phyloP scores from a whole-genome alignment of 2,329 filamentous ascomycete species.

The Colletotrichum sp. region DNA sequence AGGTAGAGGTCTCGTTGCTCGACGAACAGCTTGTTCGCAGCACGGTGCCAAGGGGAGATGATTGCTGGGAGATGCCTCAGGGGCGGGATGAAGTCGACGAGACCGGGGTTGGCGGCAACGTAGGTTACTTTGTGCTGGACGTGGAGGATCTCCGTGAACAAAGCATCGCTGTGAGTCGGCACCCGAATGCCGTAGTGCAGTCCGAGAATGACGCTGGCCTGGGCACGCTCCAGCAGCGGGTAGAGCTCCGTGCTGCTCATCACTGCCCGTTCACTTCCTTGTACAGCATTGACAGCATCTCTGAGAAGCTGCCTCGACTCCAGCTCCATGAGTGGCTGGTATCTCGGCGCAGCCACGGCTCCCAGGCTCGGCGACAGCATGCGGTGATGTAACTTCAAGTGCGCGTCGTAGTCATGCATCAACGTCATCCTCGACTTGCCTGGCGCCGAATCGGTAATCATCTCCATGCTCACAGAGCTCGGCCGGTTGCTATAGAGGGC shows the following conservation, averaged over 20 bases:
- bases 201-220: constrained; percentile 39
- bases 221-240: constrained; percentile 36
- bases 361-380: constrained; percentile 39
- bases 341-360: constrained; percentile 32
- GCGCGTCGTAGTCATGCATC: constrained; percentile 37
- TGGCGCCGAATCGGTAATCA: constrained; percentile 24
- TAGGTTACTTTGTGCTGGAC: constrained; percentile 30
- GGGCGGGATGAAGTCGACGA: constrained; percentile 45
- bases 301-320: constrained; percentile 48
- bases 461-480: constrained; percentile 25
- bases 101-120: constrained; percentile 27
- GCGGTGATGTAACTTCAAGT: constrained; percentile 41
- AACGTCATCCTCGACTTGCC: constrained; percentile 23
- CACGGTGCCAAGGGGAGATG: constrained; percentile 38
- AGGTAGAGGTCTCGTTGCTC: constrained; percentile 29
- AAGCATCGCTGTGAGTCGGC: constrained; percentile 25
- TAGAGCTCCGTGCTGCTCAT: constrained; percentile 26
- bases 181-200: constrained; percentile 41
- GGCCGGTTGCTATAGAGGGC: constrained; percentile 24
- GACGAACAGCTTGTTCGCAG: constrained; percentile 34
- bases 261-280: background rate
- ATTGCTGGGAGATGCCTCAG: constrained; percentile 42
- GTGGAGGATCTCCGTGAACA: constrained; percentile 25
- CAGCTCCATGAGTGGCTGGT: constrained; percentile 46
- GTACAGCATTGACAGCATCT: constrained; percentile 36